phyloP scores from a whole-genome alignment of 495 filamentous ascomycete species.

The Xylaria flabelliformis region DNA sequence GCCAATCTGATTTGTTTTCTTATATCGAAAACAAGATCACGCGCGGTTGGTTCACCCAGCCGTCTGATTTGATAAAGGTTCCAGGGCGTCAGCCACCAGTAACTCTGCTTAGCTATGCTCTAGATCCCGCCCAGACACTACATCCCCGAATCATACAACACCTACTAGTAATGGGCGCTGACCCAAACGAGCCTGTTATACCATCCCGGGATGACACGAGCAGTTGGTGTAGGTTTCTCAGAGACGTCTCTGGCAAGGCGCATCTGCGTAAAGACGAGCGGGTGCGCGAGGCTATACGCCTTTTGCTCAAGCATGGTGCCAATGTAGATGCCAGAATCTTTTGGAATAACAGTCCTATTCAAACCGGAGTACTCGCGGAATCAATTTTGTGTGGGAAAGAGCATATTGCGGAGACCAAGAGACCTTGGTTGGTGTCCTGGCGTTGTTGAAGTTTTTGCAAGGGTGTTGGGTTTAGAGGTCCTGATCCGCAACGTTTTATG shows the following conservation, averaged over 20 bases:
- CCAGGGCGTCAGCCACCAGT: background rate
- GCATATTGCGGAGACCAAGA: background rate
- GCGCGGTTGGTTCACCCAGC: background rate
- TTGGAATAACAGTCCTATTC: background rate
- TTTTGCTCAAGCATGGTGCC: background rate
- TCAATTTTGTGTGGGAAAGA: background rate
- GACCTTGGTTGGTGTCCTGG: background rate
- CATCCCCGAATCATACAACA: conserved; percentile 10
- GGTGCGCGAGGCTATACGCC: background rate
- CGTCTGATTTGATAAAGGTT: background rate
- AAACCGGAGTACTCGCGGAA: background rate
- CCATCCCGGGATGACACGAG: background rate
- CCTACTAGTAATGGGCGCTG: background rate
- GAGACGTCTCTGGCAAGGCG: background rate
- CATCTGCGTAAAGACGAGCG: background rate
- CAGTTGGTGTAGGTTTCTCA: background rate
- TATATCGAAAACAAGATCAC: background rate
- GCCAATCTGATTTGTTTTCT: background rate
- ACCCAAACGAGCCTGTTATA: background rate
- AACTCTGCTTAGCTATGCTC: conserved; percentile 6
- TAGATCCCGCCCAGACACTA: background rate
- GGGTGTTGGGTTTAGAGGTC: too few relatives aligned
- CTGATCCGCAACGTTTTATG: too few relatives aligned
- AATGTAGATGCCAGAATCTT: background rate
- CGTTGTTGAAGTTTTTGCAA: too few relatives aligned